Base-by-base conservation (phyloP, 129 eudicot species). In the Mikania micrantha region DNA sequence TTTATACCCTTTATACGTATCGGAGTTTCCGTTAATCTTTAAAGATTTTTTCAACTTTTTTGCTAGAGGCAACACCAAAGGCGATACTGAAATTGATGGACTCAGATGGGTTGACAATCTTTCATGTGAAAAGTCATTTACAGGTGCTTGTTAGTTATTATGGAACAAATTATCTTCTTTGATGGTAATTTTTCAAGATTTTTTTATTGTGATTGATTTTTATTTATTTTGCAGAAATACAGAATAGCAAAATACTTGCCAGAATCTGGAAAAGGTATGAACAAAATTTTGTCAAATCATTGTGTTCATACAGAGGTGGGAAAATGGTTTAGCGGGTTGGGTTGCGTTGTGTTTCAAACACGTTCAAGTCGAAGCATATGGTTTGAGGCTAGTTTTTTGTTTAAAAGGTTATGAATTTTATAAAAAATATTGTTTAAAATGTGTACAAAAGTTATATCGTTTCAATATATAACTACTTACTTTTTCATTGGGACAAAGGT, bases 71-170 rank as follows among this genome's bases (percentile, higher is more conserved):
- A 31, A 92, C 96, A 7, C 96, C 98, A 16, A 88, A 88, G 84
- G 95, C 95, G 6, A 86, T 92, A 60, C 73, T 88, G 49, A 92
- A 80, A 78, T 68, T 92, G 60, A 92, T 92, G 98, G 96, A 92
- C 65, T 72, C 96, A 0, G 88, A 92, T 34, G 95, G 88, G 45
- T 80, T 92, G 65, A 88, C 98, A 6, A 86, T 93, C 71, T 93
- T 84, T 80, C 98, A 93, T 81, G 88, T 93, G 35, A 93, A 88
- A 82, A 93, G 98, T 58, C 98, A 93, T 81, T 74, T 93, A 60
- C 96, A 93, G 98, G 96, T 93, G 72, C 11, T 19, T 93, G 72
- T 9, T 19, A 5, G 16, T 54, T 60, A 8, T 0, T n/a, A n/a
- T n/a, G n/a, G n/a, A 11, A 16, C 3, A 25, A 66, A 44, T 11